Evolutionary conservation across 202 grass and related monocot species (phyloP), one percentile per base, ranked within the genome.

Genomic region (Eragrostis tef): DNA sequence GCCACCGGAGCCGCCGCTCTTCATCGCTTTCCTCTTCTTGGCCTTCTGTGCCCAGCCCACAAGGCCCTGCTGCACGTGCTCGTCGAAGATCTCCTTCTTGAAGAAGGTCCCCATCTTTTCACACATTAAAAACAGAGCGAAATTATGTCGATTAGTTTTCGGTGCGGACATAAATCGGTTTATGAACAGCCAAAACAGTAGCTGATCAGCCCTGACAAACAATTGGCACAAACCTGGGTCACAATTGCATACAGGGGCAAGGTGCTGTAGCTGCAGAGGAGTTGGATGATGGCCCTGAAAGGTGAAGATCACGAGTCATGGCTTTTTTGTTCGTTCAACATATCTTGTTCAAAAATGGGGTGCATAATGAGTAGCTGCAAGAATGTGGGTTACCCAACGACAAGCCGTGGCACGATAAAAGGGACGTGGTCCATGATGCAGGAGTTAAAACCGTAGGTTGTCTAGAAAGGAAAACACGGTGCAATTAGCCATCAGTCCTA

Each of bases 181-280:
- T 16, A 52, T 22, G 6, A 26, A 5, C 0, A n/a, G 5, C n/a
- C 10, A 63, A 7, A 52, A 25, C 1, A 2, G 22, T 12, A 20
- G 48, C 4, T 17, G 22, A 43, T 50, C 34, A 6, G 9, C 26
- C 19, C 20, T 12, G 41, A 4, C 3, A 6, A 11, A 69, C 41
- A 41, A 48, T 56, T 41, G 24, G 39, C 44, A 87, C 48, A 90
- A 46, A 97, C 91, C 91, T 98, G 92, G 10, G 92, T 93, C 15
- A 94, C 95, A 63, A 98, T 89, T 4, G 95, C 95, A 78, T 98
- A 98, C 4, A 98, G 82, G 9, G 95, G 92, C 57, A 98, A 81
- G 50, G 95, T 98, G 80, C 90, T 98, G 76, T 98, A 98, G 85
- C 92, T 94, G 84, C 92, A 98, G n/a, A 98, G 64, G 47, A 94